Evolutionary conservation across 2,329 filamentous ascomycete genomes (phyloP), one percentile per base, ranked within the genome.

Genomic region (Geosmithia putterillii): DNA sequence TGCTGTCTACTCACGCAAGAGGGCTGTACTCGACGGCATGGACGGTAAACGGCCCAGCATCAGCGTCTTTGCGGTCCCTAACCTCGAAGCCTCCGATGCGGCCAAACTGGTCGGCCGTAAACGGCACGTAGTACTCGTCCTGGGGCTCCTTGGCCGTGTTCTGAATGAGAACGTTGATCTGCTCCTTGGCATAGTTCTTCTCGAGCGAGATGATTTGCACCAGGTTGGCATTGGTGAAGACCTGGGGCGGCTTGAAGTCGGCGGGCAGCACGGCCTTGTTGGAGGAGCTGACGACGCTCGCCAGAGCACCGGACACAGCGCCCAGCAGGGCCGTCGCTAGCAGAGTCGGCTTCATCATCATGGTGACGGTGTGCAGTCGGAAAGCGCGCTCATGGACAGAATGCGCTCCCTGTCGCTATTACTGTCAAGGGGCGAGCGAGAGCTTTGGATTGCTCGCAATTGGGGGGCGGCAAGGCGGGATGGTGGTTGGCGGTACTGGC

Each of bases 181-280:
- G 83, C 65, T 96, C 90, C 58, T 88, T 82, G 44, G 81, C 80
- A 57, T 92, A 96, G 52, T 80, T 85, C 72, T 95, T 96, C 65
- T 96, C 90, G 46, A 95, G 66, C 52, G 94, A 95, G 57, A 94
- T 82, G 50, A 84, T 81, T 55, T 92, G 85, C 42, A 96, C 83
- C 23, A 96, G 66, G 61, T 98, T 96, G 63, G 74, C 75, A 65
- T 98, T 95, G 68, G 89, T 87, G 70, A 95, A 98, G 52, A 89
- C 85, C 60, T 87, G 85, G 14, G 89, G 83, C 43, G 90, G 88
- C 63, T 77, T 83, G 70, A 95, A 95, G 48, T 73, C 71, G 52
- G 75, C 63, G 38, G 79, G 77, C 47, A 79, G 68, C 44, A 70
- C 71, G 54, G 73, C 61, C 60, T 77, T 77, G 50, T 78, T 74